Conservation (phyloP, 148 eudicot species). For the Agrostemma githago region DNA sequence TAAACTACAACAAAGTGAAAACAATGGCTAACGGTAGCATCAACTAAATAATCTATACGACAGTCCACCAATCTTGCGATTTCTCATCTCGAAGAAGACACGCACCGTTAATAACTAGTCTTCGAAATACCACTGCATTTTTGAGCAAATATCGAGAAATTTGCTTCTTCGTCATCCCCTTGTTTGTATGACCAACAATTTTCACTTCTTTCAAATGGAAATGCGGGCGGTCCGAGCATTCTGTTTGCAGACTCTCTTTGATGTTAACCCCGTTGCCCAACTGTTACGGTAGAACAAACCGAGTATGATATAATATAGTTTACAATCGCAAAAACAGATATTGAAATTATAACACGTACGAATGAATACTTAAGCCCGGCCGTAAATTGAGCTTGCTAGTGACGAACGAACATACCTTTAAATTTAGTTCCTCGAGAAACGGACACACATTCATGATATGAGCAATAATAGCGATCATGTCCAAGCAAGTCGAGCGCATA, state of each 20-base stretch:
- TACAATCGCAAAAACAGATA: too few species aligned
- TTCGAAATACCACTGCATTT: neutral
- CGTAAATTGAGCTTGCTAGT: too few species aligned
- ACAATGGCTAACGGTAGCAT: too few species aligned
- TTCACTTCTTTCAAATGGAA: conserved; percentile 4
- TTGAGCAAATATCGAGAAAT: neutral
- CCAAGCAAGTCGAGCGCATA: neutral
- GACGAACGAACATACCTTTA: neutral
- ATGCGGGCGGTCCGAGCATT: neutral
- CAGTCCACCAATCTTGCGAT: neutral
- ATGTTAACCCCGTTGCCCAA: neutral
- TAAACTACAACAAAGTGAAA: too few species aligned
- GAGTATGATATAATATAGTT: too few species aligned
- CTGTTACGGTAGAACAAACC: neutral
- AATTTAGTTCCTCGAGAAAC: neutral
- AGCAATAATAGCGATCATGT: neutral
- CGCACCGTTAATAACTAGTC: neutral
- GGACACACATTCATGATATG: conserved; percentile 7
- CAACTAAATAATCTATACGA: too few species aligned
- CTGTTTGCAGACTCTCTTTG: neutral
- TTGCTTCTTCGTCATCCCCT: neutral
- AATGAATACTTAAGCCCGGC: too few species aligned
- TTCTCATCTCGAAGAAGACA: neutral
- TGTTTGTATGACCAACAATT: neutral
- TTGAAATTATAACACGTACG: too few species aligned